Evolutionary conservation across 2,329 filamentous ascomycete genomes (phyloP).

Genomic region (Diaporthe vaccinii): DNA sequence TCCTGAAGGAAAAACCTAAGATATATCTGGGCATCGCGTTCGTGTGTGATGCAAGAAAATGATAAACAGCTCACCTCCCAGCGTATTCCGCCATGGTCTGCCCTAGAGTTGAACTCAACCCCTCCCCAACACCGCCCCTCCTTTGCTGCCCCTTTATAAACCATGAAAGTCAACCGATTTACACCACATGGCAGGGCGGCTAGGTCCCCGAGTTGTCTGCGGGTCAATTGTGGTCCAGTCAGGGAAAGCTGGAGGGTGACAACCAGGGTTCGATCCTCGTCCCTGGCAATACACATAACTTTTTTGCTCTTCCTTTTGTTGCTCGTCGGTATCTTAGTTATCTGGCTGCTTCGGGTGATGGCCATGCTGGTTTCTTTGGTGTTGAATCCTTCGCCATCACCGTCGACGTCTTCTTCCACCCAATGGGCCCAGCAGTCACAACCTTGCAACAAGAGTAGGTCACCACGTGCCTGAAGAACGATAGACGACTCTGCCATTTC

Average conservation of each 20-base stretch:
- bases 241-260: not conserved
- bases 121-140: too few relatives aligned
- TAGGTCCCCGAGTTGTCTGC: not conserved
- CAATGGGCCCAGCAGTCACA: not conserved
- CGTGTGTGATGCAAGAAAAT: not conserved
- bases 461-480: not conserved
- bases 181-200: not conserved
- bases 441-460: not conserved
- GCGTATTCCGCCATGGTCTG: not conserved
- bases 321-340: not conserved
- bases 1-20: not conserved
- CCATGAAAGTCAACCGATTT: not conserved
- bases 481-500: not conserved
- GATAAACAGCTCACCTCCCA: not conserved
- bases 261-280: not conserved
- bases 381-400: not conserved
- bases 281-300: not conserved
- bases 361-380: not conserved
- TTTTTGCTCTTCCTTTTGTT: not conserved
- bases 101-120: not conserved
- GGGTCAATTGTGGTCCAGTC: slow-evolving; percentile 8
- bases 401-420: not conserved
- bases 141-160: not conserved
- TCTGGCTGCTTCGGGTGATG: not conserved
- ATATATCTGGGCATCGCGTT: not conserved